Evolutionary conservation across 108 stramenopile species (phyloP), one percentile per base, ranked within the genome.

Genomic region (Asterionellopsis glacialis): DNA sequence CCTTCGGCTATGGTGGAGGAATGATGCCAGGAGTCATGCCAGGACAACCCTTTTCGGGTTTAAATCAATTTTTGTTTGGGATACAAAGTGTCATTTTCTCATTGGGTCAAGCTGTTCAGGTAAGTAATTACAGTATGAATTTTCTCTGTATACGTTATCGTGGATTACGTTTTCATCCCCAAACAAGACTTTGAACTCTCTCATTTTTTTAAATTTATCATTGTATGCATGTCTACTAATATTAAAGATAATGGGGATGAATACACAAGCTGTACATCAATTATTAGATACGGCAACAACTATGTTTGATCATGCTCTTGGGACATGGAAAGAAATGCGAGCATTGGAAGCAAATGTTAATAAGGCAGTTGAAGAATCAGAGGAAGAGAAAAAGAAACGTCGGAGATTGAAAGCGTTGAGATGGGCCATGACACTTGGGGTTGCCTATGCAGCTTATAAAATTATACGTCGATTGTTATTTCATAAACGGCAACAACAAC

Each of bases 71-170:
- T 25, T 47, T 93, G 21, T 90, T 83, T 61, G 76, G 85, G 0
- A 64, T 93, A 27, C 91, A 93, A 57, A 87, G 67, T 43, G 73
- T 90, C 0, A 68, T 93, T 1, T 93, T 88, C 64, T 88, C 88
- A 3, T 41, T 93, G 11, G 81, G 84, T 16, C 88, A 89, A 68
- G 91, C 84, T 4, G 79, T 93, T 5, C 59, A 61, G 59, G 59
- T 61, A 49, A 33, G 14, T 44, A 11, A 44, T 14, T 14, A 13
- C 43, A 44, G 14, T 44, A 44, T 14, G 43, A 44, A 11, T 44
- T 14, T 44, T 44, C 43, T 44, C 14, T 14, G 11, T 44, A 11
- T 44, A n/a, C n/a, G n/a, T n/a, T n/a, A n/a, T n/a, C n/a, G n/a
- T n/a, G n/a, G n/a, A n/a, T n/a, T n/a, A n/a, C n/a, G n/a, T n/a